Percentiles rank a stretch among this genome's conserved stretches.
phyloP scores from a whole-genome alignment of 495 filamentous ascomycete species.

The Stereocaulon alpinum region DNA sequence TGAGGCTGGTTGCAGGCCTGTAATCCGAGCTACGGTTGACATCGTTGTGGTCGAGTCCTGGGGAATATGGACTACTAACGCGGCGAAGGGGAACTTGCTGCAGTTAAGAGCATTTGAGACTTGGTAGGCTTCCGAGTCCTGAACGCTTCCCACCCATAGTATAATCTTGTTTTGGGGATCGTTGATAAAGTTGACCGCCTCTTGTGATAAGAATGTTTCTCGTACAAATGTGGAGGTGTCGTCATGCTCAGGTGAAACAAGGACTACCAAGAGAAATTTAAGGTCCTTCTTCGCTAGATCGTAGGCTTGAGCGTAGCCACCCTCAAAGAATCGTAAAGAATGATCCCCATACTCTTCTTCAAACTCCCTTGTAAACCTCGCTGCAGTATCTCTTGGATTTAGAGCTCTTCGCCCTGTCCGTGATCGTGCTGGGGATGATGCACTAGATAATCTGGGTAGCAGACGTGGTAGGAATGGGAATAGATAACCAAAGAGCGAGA shows the following conservation, averaged over 20 bases:
- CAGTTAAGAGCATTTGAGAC: conserved; percentile 71
- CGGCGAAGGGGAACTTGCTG: conserved; percentile 84
- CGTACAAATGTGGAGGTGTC: conserved; percentile 76
- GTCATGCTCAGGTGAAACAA: conserved; percentile 87
- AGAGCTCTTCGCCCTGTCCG: conserved; percentile 60
- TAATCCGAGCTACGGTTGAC: conserved; percentile 68
- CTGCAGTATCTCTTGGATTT: conserved; percentile 76
- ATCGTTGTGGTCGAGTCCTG: conserved; percentile 71
- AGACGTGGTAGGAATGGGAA: conserved; percentile 78
- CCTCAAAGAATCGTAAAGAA: conserved; percentile 64
- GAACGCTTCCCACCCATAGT: conserved; percentile 83
- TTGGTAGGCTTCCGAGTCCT: conserved; percentile 88
- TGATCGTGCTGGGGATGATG: conserved; percentile 41
- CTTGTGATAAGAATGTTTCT: conserved; percentile 66
- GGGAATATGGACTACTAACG: conserved; percentile 74
- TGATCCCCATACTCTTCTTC: conserved; percentile 80
- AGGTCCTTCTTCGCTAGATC: conserved; percentile 84
- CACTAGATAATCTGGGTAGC: conserved; percentile 32
- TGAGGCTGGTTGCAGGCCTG: conserved; percentile 53
- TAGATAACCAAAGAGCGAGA: conserved; percentile 57
- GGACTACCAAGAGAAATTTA: conserved; percentile 75
- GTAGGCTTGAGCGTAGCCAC: conserved; percentile 79
- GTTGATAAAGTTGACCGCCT: conserved; percentile 62
- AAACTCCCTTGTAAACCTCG: conserved; percentile 81
- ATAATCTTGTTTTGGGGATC: conserved; percentile 64